Evolutionary conservation across 169 alveolate species (phyloP), one percentile per base, ranked within the genome.

Genomic region (Cryptosporidium sp.): DNA sequence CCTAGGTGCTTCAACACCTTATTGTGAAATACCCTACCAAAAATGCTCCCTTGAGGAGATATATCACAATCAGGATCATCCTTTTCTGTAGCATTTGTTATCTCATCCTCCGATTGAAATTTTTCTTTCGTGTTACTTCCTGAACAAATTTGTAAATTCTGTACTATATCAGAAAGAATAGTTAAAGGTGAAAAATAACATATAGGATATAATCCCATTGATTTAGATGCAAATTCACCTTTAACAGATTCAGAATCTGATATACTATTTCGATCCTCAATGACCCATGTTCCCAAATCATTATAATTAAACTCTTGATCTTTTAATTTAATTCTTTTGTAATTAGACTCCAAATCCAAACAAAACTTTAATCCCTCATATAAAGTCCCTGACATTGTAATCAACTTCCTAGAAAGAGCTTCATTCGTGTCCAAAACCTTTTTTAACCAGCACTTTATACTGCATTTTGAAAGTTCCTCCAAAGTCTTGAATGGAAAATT

Each of bases 121-220:
- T 41, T 41, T 8, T 23, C 67, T 26, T 26, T 55, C 1, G 39
- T 7, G 0, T 8, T 41, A 41, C 14, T 14, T 51, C 43, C 85
- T 16, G 85, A 48, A 33, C 89, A 80, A 31, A 80, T 80, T 16
- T 80, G 89, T 18, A 80, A 41, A 41, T 80, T 43, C 62, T 80
- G 89, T 9, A 80, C 75, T 33, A 80, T 4, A 16, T 45, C 55
- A 45, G 74, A 61, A 45, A 80, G 89, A 29, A 80, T 41, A 16
- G 75, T 43, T 7, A 62, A 41, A 12, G 89, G 89, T 35, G 89
- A 80, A 80, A 80, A 62, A 50, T 80, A 80, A 37, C 89, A 80
- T 41, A 80, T 45, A 14, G 89, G 89, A 62, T 65, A 45, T 23
- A 73, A 37, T 3, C 86, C 86, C 52, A 31, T 29, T 35, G 55